A percentile compares a stretch with the other conserved stretches of the same genome.
These are phyloP conservation scores for Starmerella gropengiesseri DNA, from an alignment of 805 yeast species.

Conservation along the genomic window DNA sequence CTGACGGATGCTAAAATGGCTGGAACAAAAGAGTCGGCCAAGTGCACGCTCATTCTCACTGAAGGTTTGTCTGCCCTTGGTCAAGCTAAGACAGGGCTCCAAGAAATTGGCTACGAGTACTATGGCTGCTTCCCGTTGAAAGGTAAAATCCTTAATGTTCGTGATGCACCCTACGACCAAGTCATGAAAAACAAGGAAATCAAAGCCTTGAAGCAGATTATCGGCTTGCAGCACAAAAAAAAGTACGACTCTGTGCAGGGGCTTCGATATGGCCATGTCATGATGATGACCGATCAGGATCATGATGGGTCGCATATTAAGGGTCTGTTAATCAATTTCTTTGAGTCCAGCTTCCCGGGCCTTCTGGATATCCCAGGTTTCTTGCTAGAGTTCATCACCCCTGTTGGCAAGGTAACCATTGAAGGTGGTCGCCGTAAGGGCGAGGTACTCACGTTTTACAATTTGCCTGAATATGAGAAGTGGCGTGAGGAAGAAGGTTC, in stretches of 20 bases:
- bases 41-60: constrained; percentile 85
- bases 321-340: constrained; percentile 84
- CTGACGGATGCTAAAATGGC: constrained; percentile 94
- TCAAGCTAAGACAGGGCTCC: constrained; percentile 82
- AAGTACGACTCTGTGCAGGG: constrained; percentile 60
- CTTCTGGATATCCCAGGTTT: constrained; percentile 82
- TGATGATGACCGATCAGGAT: constrained; percentile 99
- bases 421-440: constrained; percentile 37
- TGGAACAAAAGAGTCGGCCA: constrained; percentile 83
- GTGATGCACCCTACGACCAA: constrained; percentile 96
- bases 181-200: constrained; percentile 87
- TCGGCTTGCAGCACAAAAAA: constrained; percentile 91
- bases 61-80: constrained; percentile 96
- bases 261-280: constrained; percentile 86
- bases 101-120: constrained; percentile 89
- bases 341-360: constrained; percentile 92
- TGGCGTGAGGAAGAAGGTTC: constrained; percentile 84
- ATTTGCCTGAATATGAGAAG: constrained; percentile 87
- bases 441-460: constrained; percentile 63
- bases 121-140: constrained; percentile 93
- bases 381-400: constrained; percentile 86
- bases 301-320: constrained; percentile 98
- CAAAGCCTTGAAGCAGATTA: constrained; percentile 86
- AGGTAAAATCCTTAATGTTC: constrained; percentile 88
- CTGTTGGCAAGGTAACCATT: constrained; percentile 83